Evolutionary conservation across 495 filamentous ascomycete species (phyloP).

Genomic region (Penicillium argentinense): DNA sequence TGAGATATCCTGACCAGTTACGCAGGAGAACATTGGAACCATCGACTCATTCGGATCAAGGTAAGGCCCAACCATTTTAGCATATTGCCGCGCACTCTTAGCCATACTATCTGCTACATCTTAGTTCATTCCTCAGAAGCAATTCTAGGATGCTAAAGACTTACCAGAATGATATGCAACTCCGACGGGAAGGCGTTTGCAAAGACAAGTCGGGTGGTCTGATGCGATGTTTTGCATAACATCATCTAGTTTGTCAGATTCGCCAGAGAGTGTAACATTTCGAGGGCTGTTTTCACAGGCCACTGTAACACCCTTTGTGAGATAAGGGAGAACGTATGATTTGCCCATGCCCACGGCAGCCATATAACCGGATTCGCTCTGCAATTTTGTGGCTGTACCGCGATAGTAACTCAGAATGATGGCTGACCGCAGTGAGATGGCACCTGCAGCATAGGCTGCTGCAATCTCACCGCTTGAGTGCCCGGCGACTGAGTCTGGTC

Average conservation of each 20-base stretch:
- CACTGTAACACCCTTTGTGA: conserved; percentile 29
- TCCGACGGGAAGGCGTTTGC: conserved; percentile 34
- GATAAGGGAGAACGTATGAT: conserved; percentile 13
- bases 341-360: conserved; percentile 29
- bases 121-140: not conserved
- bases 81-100: not conserved
- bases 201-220: conserved; percentile 18
- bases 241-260: too few relatives aligned
- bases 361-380: conserved; percentile 17
- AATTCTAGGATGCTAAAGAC: too few relatives aligned
- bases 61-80: not conserved
- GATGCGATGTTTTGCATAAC: conserved; percentile 3
- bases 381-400: not conserved
- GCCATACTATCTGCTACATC: not conserved
- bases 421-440: not conserved
- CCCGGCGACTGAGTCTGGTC: not conserved
- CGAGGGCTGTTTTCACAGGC: conserved; percentile 44
- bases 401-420: conserved; percentile 6
- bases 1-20: conserved; percentile 24
- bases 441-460: conserved; percentile 8
- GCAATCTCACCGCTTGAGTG: conserved; percentile 16
- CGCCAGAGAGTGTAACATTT: conserved; percentile 44
- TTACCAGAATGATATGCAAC: conserved; percentile 50
- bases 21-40: conserved; percentile 22
- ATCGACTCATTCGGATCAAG: not conserved